Percentiles rank a stretch among this genome's conserved stretches.
Evolutionary conservation across 176 grass and related monocot genomes (phyloP).

Genomic region (Oryza australiensis): DNA sequence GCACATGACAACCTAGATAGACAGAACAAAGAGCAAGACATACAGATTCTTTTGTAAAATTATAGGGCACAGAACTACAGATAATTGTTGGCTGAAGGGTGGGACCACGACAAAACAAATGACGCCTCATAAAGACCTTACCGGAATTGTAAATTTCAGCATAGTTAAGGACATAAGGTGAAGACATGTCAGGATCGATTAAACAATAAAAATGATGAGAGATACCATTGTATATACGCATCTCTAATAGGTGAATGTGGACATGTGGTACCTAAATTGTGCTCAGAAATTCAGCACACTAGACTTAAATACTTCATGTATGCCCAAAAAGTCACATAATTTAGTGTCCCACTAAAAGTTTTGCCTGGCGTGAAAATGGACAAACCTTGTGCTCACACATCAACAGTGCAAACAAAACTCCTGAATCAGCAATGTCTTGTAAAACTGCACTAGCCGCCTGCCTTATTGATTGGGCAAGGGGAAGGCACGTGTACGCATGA

Average conservation of each 20-base stretch:
- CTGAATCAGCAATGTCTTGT: constrained; percentile 94
- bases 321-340: background rate
- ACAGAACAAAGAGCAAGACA: background rate
- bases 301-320: background rate
- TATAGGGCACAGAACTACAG: background rate
- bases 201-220: background rate
- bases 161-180: background rate
- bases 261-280: background rate
- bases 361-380: constrained; percentile 19
- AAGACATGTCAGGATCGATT: constrained; percentile 14
- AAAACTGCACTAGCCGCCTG: constrained; percentile 81
- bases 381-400: constrained; percentile 97
- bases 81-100: background rate
- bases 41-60: background rate
- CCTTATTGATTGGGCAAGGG: constrained; percentile 78
- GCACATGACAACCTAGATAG: constrained; percentile 19
- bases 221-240: constrained; percentile 1
- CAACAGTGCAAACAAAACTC: constrained; percentile 88
- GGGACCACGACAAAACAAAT: background rate
- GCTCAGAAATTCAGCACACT: background rate
- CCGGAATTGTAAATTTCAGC: constrained; percentile 4
- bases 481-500: constrained; percentile 97
- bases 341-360: background rate
- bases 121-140: background rate
- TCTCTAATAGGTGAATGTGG: background rate